Evolutionary conservation across 2,329 filamentous ascomycete genomes (phyloP), one percentile per base, ranked within the genome.

Genomic region (Camptophora hylomeconis): DNA sequence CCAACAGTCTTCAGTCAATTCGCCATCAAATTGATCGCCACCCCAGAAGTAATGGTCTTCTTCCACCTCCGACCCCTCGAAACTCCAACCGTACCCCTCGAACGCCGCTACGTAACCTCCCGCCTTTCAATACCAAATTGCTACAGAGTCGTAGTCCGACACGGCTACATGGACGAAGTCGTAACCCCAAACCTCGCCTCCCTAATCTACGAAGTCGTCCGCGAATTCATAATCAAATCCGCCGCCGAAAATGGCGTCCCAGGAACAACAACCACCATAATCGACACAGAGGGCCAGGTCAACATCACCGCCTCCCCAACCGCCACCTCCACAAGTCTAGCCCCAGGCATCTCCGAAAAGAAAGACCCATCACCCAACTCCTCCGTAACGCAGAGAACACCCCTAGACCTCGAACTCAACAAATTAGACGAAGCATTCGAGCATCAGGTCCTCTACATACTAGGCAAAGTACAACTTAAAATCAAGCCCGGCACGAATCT

Each of bases 1-100:
- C 77, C 75, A 2, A 67, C 65, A 5, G 73, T 77, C 7, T 83
- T 81, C 49, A 69, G 72, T 3, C 75, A 84, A 29, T 84, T 83
- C 46, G 60, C 81, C 7, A 67, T 64, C 28, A 83, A 83, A 46
- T 75, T 84, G 37, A 67, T 69, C 25, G 69, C 73, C 0, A 59
- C 68, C 4, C 76, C 78, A 0, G 71, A 79, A 17, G 67, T 80
- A 7, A 65, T 69, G n/a, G 63, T 83, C 2, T 82, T 84, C 50
- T 78, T 84, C 49, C 78, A 84, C 43, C 62, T 84, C 33, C 69
- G 75, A 5, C 66, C 75, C 0, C 58, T 80, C 1, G 63, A 71
- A 17, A 55, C 60, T 2, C 75, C 77, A 0, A 65, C 61, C 0
- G 65, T 75, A 3, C 48, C 64, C 1, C 46, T 57, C 4, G 59